Conservation (phyloP, 768 basidiomycete genomes). For the Rhodotorula sphaerocarpa region DNA sequence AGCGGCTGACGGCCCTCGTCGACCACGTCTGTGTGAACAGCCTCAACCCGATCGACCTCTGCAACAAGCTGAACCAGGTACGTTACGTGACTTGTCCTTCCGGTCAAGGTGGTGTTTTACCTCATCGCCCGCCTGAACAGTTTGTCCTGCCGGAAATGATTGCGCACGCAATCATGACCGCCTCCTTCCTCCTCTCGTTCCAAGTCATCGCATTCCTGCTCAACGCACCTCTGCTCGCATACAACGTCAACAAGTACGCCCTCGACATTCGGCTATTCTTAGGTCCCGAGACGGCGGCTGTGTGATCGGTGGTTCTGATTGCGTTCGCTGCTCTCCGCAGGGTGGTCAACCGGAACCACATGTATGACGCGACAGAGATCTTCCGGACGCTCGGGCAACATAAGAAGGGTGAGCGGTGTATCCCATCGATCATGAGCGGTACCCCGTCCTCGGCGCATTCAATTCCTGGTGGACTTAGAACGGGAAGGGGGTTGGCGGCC, state of each 20-base stretch:
- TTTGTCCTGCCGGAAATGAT: slow-evolving; percentile 95
- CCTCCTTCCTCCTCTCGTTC: slow-evolving; percentile 84
- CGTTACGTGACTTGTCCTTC: slow-evolving; percentile 26
- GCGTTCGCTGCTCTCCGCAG: slow-evolving; percentile 49
- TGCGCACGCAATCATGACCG: slow-evolving; percentile 81
- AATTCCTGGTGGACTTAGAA: too few relatives aligned
- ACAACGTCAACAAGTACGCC: slow-evolving; percentile 86
- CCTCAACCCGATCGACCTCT: slow-evolving; percentile 99
- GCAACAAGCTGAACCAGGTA: slow-evolving; percentile 98
- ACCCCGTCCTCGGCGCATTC: too few relatives aligned
- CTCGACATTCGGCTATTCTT: too few relatives aligned
- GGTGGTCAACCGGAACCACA: slow-evolving; percentile 85
- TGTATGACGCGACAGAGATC: slow-evolving; percentile 99
- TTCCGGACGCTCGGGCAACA: slow-evolving; percentile 87
- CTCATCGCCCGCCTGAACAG: slow-evolving; percentile 46
- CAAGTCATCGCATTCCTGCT: slow-evolving; percentile 91
- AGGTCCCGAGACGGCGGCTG: not conserved
- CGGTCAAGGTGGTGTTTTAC: not conserved
- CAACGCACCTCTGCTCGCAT: slow-evolving; percentile 77
- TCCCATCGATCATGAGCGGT: too few relatives aligned
- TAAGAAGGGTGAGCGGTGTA: slow-evolving; percentile 59
- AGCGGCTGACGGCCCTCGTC: too few relatives aligned
- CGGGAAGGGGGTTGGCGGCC: too few relatives aligned
- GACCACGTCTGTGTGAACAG: too few relatives aligned
- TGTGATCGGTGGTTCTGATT: not conserved